Evolutionary conservation across 1,139 yeast species (phyloP), one percentile per base, ranked within the genome.

Genomic region (Blastobotrys indianensis): DNA sequence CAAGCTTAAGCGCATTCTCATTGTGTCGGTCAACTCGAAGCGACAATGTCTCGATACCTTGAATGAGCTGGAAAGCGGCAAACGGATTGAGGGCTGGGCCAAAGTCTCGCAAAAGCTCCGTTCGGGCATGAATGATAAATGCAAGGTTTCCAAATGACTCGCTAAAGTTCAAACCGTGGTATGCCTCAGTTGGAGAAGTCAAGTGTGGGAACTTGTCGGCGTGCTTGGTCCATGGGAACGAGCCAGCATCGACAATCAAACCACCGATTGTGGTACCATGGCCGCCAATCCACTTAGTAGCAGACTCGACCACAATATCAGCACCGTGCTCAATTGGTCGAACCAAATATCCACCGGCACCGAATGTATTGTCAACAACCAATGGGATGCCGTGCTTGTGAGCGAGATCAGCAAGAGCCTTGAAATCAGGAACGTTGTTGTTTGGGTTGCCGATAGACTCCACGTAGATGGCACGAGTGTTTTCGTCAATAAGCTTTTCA

Each of bases 241-340:
- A 86, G 58, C 97, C 97, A 37, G 88, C 78, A 66, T 85, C 97
- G 45, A 92, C 76, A 54, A 92, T 75, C 45, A 82, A 86, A 72
- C 98, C 98, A 45, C 86, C 97, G 66, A 92, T 82, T 44, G 97
- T 85, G 50, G 88, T 88, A 63, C 97, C 97, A 65, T 90, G 97
- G 51, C 97, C 98, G 55, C 95, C 95, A 57, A 92, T 88, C 96
- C 97, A 92, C 69, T 92, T 92, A 48, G 97, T 92, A 46, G 97
- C 96, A 48, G 97, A 88, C 68, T 90, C 96, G 23, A 76, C 74
- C 31, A 79, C 76, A 52, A 87, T 83, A 63, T 87, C 95, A 37
- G 87, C 97, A 55, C 97, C 97, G 60, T 78, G 85, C 52, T 83
- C 85, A 56, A 92, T 68, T 53, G 98, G 98, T 59, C 78, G 81